Evolutionary conservation across 768 basidiomycete species (phyloP), one percentile per base, ranked within the genome.

Genomic region (Podaxis sp.): DNA sequence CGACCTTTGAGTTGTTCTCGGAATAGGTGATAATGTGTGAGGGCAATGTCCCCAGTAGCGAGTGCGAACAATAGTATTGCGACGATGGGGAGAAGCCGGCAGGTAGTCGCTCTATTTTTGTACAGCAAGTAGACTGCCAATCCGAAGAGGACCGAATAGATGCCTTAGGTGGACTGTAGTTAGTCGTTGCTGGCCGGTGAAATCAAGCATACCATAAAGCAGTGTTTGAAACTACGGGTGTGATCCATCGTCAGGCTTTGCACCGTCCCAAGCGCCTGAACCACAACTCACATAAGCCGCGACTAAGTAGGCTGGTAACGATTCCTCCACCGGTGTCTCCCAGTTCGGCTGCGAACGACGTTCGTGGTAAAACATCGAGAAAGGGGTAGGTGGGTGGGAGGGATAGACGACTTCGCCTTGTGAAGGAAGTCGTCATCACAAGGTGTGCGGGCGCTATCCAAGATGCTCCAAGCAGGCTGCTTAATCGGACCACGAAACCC

Each of bases 81-180:
- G 50, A 69, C 70, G 38, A 71, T n/a, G 37, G 75, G 63, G 27
- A 78, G 66, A 47, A 73, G 60, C 61, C 71, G 64, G 57, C 74
- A 74, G 0, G 69, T 63, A 0, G 54, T 49, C 27, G 67, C 68
- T 51, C 69, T 65, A 27, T 67, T 61, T 52, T 64, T 67, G 36
- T 70, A 62, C 36, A 78, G 72, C 22, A 76, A 70, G 64, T 66
- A 74, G 43, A 69, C 49, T 59, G 76, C 76, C 51, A 76, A 71
- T 40, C 66, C 66, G 65, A 75, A 78, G 33, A 79, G 71, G 37
- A 76, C 70, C 22, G 69, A 64, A 64, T 78, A 77, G 55, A 76
- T 71, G 27, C 76, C 77, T 74, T 2, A 58, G 27, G 24, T n/a
- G 25, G 4, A 24, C 25, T 24, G 17, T 43, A 27, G 22, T 12